Evolutionary conservation across 2,329 filamentous ascomycete species (phyloP).

Genomic region (Sclerotiophoma versabilis): DNA sequence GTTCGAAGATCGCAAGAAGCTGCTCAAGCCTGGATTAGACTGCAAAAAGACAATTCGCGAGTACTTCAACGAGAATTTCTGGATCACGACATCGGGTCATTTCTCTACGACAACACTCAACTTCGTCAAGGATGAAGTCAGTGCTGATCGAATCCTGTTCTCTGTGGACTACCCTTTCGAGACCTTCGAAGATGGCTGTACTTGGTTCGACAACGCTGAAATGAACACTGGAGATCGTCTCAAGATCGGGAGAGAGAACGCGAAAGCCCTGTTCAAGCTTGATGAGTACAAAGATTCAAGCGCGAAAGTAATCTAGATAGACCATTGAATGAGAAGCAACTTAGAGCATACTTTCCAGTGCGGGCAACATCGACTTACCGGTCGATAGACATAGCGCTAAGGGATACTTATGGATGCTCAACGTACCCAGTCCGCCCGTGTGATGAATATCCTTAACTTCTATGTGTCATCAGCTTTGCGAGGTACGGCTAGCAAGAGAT

Average conservation of each 20-base stretch:
- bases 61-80: conserved; percentile 64
- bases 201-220: conserved; percentile 53
- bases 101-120: conserved; percentile 63
- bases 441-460: too few relatives aligned
- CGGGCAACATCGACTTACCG: too few relatives aligned
- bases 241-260: conserved; percentile 58
- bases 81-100: conserved; percentile 65
- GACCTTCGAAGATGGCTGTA: conserved; percentile 48
- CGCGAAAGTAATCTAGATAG: conserved; percentile 23
- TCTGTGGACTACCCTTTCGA: conserved; percentile 62
- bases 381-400: too few relatives aligned
- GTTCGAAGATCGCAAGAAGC: conserved; percentile 61
- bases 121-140: conserved; percentile 58
- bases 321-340: not conserved
- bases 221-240: conserved; percentile 46
- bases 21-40: conserved; percentile 32
- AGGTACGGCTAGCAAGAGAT: too few relatives aligned
- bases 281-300: conserved; percentile 30
- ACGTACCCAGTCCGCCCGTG: too few relatives aligned
- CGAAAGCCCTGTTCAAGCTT: conserved; percentile 52
- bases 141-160: conserved; percentile 61
- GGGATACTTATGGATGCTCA: too few relatives aligned
- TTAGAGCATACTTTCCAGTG: too few relatives aligned
- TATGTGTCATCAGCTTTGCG: too few relatives aligned
- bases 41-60: conserved; percentile 59